These are phyloP conservation scores for Verbena officinalis DNA, from an alignment of 257 asterid species.

Conservation along the genomic window DNA sequence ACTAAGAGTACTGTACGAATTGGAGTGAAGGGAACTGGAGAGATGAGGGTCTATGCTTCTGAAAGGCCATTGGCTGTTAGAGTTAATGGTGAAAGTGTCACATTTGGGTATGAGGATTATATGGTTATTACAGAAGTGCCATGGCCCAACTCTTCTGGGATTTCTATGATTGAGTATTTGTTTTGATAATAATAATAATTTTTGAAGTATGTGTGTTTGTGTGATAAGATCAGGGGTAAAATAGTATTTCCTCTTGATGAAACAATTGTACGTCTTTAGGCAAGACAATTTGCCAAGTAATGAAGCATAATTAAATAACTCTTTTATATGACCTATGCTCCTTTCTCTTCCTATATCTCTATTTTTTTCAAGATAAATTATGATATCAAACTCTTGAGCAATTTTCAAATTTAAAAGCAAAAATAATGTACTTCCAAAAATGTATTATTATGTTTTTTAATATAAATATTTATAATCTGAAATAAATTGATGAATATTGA, in stretches of 20 bases:
- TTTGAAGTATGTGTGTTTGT: slow-evolving; percentile 33
- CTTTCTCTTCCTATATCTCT: too few species aligned
- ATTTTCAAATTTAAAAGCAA: too few species aligned
- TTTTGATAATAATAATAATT: slow-evolving; percentile 39
- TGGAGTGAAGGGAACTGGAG: slow-evolving; percentile 74
- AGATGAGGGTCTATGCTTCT: slow-evolving; percentile 70
- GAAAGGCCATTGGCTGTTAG: slow-evolving; percentile 51
- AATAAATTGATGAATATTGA: too few species aligned
- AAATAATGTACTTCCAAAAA: too few species aligned
- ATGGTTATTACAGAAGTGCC: slow-evolving; percentile 59
- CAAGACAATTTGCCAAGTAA: background rate
- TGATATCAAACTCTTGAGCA: too few species aligned
- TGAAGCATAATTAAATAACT: background rate
- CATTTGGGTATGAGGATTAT: slow-evolving; percentile 47
- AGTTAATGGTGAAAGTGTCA: slow-evolving; percentile 46
- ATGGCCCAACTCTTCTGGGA: slow-evolving; percentile 58
- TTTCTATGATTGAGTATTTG: slow-evolving; percentile 53
- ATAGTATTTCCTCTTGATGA: background rate
- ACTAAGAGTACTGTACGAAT: slow-evolving; percentile 37
- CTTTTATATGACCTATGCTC: too few species aligned
- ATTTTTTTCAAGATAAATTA: too few species aligned
- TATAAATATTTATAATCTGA: too few species aligned
- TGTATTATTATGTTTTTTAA: too few species aligned
- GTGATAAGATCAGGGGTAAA: background rate
- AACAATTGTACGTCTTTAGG: background rate